Evolutionary conservation across 305 asterid genomes (phyloP).

Genomic region (Andrographis paniculata): DNA sequence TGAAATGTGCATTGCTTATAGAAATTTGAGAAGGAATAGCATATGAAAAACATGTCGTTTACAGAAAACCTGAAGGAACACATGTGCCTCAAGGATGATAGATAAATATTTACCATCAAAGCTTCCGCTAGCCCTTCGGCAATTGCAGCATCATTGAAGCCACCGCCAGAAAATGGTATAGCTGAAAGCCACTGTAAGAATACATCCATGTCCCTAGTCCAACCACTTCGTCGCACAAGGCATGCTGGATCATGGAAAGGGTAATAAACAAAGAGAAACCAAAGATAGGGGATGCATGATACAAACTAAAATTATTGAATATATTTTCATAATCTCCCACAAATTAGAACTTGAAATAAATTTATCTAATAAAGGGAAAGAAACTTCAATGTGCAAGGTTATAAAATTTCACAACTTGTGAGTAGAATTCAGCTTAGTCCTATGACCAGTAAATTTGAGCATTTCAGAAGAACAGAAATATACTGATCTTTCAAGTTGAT

Average conservation of each 20-base stretch:
- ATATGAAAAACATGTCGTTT: not conserved
- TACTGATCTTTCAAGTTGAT: not conserved
- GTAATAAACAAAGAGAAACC: constrained; percentile 14
- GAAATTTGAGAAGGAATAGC: not conserved
- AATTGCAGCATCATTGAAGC: constrained; percentile 84
- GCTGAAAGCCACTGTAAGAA: constrained; percentile 90
- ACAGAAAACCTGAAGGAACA: constrained; percentile 4
- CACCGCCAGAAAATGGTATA: constrained; percentile 80
- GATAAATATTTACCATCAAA: constrained; percentile 51
- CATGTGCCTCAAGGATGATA: constrained; percentile 4
- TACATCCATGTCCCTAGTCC: constrained; percentile 83
- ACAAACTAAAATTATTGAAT: constrained; percentile 14
- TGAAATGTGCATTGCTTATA: constrained; percentile 19
- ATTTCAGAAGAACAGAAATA: constrained; percentile 1
- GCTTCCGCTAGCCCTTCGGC: constrained; percentile 99
- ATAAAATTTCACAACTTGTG: not conserved
- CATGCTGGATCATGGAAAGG: constrained; percentile 46
- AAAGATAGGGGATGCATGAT: constrained; percentile 13
- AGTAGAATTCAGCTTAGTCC: not conserved
- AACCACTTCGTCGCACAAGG: constrained; percentile 85
- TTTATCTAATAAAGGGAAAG: not conserved
- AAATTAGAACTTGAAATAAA: not conserved
- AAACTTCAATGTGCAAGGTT: not conserved
- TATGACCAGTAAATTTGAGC: not conserved
- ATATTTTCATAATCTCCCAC: not conserved